A percentile compares a stretch with the other conserved stretches of the same genome.
Conservation (phyloP, 2,329 filamentous ascomycete species). For the Gyromitra esculenta region DNA sequence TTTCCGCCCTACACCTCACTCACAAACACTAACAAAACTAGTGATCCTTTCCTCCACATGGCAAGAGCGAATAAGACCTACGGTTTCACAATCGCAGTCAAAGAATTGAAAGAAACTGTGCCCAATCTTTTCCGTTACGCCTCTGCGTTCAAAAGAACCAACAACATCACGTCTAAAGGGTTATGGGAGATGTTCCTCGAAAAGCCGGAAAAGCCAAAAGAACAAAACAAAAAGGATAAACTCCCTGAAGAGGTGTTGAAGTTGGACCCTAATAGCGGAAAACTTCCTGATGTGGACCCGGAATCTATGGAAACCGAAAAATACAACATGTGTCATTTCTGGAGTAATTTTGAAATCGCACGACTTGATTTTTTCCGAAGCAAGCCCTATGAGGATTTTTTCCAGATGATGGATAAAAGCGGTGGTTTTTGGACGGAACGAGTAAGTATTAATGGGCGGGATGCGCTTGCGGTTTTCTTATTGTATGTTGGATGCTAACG, state of each 20-base stretch:
- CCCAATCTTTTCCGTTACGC: conserved; percentile 99
- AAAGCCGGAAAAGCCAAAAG: conserved; percentile 66
- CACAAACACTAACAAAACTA: conserved; percentile 59
- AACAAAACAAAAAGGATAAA: conserved; percentile 70
- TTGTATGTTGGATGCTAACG: conserved; percentile 60
- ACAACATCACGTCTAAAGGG: conserved; percentile 89
- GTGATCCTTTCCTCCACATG: conserved; percentile 96
- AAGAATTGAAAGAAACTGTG: conserved; percentile 95
- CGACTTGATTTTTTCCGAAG: conserved; percentile 94
- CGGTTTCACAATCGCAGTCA: conserved; percentile 97
- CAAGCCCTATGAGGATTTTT: conserved; percentile 97
- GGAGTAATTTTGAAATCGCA: conserved; percentile 99
- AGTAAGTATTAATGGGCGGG: conserved; percentile 66
- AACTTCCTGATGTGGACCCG: conserved; percentile 82
- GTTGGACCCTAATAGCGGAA: conserved; percentile 72
- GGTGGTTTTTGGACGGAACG: conserved; percentile 99
- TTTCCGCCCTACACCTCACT: neutral
- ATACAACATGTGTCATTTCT: conserved; percentile 99
- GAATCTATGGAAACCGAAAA: conserved; percentile 96
- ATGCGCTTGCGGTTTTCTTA: conserved; percentile 15
- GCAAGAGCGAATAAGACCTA: conserved; percentile 95
- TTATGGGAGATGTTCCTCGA: conserved; percentile 98
- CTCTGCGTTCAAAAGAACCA: conserved; percentile 93
- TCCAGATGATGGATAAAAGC: conserved; percentile 97
- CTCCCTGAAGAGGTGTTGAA: conserved; percentile 83